Evolutionary conservation across 202 grass and related monocot genomes (phyloP).

Genomic region (Dendrocalamus latiflorus): DNA sequence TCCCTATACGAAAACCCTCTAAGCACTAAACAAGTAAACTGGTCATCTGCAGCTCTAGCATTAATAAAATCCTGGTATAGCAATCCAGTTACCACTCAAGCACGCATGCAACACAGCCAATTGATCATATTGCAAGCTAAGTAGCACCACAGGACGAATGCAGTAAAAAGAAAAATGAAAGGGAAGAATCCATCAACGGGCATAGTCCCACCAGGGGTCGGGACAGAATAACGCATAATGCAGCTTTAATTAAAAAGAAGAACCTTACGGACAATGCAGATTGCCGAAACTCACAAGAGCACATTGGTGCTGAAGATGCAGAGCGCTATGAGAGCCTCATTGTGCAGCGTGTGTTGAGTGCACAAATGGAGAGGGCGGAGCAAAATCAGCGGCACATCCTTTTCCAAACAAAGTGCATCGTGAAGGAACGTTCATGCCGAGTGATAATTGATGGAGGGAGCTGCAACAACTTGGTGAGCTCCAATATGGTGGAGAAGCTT

Average conservation of each 20-base stretch:
- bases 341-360: no score
- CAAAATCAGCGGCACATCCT: no score
- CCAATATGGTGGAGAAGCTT: no score
- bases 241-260: not conserved
- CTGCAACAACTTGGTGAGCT: no score
- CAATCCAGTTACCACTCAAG: not conserved
- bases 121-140: not conserved
- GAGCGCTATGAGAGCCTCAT: no score
- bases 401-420: no score
- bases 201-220: not conserved
- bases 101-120: not conserved
- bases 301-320: no score
- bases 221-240: not conserved
- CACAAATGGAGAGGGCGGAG: no score
- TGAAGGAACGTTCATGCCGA: no score
- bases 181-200: no score
- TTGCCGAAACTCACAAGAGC: not conserved
- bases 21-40: no score
- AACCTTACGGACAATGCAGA: not conserved
- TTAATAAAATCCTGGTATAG: not conserved
- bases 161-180: not conserved
- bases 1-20: not conserved
- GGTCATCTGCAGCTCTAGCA: not conserved
- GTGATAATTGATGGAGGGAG: no score
- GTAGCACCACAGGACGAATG: not conserved